phyloP scores from a whole-genome alignment of 345 rosid species.

The Citrus maxima region DNA sequence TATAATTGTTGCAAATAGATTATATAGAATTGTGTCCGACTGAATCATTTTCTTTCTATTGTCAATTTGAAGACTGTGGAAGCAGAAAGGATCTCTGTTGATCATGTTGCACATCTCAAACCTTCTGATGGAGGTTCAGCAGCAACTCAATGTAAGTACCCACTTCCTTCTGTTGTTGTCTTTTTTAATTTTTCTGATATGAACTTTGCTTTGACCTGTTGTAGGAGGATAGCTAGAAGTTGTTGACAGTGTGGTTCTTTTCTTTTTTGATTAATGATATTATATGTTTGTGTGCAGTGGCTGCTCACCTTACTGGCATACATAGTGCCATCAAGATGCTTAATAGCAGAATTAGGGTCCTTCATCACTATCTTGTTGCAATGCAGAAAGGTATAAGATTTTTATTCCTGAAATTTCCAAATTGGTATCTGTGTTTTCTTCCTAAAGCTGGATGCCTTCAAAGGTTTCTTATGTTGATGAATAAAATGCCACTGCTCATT shows the following conservation, averaged over 20 bases:
- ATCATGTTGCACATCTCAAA: constrained; percentile 98
- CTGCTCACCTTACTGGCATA: constrained; percentile 95
- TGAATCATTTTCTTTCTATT: constrained; percentile 7
- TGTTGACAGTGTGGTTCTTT: neutral
- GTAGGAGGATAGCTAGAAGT: too few species aligned
- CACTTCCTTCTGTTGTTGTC: neutral
- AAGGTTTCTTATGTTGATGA: neutral
- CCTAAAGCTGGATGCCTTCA: neutral
- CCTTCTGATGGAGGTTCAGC: constrained; percentile 99
- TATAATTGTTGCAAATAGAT: neutral
- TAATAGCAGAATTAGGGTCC: constrained; percentile 89
- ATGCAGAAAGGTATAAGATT: constrained; percentile 77
- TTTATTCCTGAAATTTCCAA: neutral
- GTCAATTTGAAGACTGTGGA: constrained; percentile 68
- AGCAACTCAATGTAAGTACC: constrained; percentile 75
- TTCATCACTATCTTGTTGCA: constrained; percentile 79
- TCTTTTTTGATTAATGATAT: neutral
- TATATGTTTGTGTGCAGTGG: constrained; percentile 54
- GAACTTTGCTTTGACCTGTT: neutral
- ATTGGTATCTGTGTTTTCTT: neutral
- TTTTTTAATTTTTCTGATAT: neutral
- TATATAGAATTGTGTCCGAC: neutral
- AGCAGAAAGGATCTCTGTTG: constrained; percentile 93
- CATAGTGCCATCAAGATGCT: constrained; percentile 99
- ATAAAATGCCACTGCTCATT: neutral